A percentile compares a stretch with the other conserved stretches of the same genome.
These are phyloP conservation scores for Pezicula neosporulosa DNA, from an alignment of 2,329 filamentous ascomycete genomes.

Conservation along the genomic window DNA sequence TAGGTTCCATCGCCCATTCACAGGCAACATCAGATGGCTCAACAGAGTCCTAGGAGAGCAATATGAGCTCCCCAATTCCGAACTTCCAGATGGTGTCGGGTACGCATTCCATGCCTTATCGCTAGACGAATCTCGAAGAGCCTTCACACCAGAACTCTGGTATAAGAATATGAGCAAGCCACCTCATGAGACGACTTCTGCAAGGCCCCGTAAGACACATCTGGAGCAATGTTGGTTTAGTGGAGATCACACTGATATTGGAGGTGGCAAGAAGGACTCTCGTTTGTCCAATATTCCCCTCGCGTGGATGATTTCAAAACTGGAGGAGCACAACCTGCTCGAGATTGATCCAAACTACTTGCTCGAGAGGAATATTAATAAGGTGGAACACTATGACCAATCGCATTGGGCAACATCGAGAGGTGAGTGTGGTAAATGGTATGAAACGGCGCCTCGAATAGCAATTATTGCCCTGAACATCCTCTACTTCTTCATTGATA, in stretches of 20 bases:
- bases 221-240: constrained; percentile 3
- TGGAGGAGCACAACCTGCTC: not conserved
- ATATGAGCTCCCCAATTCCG: constrained; percentile 33
- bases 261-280: not conserved
- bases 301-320: not conserved
- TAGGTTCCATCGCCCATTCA: no score
- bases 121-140: constrained; percentile 38
- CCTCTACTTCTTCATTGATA: no score
- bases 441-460: no score
- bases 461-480: no score
- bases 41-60: constrained; percentile 11
- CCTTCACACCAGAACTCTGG: constrained; percentile 32
- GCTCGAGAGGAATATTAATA: not conserved
- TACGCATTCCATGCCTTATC: constrained; percentile 44
- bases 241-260: not conserved
- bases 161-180: constrained; percentile 4
- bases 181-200: not conserved
- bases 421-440: no score
- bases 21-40: not conserved
- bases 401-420: no score
- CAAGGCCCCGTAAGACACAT: not conserved
- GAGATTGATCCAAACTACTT: not conserved
- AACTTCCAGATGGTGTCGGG: constrained; percentile 28
- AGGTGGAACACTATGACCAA: no score
- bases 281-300: not conserved